These are phyloP conservation scores for Fragaria iinumae DNA, from an alignment of 306 rosid species.

Conservation along the genomic window DNA sequence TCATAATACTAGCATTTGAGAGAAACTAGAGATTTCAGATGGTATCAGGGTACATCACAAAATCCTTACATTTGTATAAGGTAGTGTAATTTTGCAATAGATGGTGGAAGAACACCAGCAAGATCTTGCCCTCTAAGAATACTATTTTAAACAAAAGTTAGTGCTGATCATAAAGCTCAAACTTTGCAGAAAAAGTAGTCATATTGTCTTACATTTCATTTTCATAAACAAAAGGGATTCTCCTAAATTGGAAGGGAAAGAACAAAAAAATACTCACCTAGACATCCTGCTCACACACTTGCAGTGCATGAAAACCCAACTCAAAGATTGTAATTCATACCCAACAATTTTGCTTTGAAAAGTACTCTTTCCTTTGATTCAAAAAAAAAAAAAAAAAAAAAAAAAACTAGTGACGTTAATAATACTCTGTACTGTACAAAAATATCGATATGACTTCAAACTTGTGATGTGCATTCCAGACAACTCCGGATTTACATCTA, in stretches of 20 bases:
- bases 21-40: not conserved
- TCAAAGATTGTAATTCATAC: not conserved
- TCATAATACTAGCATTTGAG: not conserved
- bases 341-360: not conserved
- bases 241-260: not conserved
- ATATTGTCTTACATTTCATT: not conserved
- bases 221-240: not conserved
- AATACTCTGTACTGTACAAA: too few species aligned
- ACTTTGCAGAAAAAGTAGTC: not conserved
- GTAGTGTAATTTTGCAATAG: conserved; percentile 11
- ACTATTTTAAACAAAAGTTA: not conserved
- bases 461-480: too few species aligned
- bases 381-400: too few species aligned
- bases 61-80: conserved; percentile 4
- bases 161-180: not conserved
- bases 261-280: not conserved
- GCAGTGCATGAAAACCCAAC: not conserved
- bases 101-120: conserved; percentile 14
- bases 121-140: conserved; percentile 8
- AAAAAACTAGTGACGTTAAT: too few species aligned
- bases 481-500: too few species aligned
- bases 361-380: too few species aligned
- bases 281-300: not conserved
- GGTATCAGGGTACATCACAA: not conserved
- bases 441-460: too few species aligned